Base-by-base conservation (phyloP, 768 basidiomycete genomes). In the Russula sp. region DNA sequence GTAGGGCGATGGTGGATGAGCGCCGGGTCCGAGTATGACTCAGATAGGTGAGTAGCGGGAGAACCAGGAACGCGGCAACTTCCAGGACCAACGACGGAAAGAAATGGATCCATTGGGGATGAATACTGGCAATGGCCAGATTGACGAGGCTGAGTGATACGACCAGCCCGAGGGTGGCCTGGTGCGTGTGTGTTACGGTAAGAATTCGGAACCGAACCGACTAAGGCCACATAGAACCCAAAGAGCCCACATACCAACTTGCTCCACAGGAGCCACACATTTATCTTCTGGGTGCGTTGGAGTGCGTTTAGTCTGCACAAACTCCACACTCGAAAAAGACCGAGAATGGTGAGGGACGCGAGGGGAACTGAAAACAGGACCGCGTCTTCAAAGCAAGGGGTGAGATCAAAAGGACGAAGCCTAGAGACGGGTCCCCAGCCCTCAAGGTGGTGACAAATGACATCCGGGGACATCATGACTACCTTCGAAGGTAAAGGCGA, bases 381-480 rank as follows among this genome's bases (percentile, higher is more conserved):
- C 14, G 84, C 87, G 66, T 92, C 87, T 68, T 95, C 88, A 66
- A 88, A 90, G 72, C 94, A 96, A 14, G 84, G 81, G 1, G 92
- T 90, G 9, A 86, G 66, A 72, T 95, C 94, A 71, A 93, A 91
- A 14, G 80, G 75, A 57, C 91, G 81, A 0, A 74, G 67, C 0
- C 63, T 71, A 0, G 91, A 93, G 18, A 84, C 74, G 16, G 80
- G 75, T 9, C 71, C 73, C 86, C 89, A 91, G 60, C 89, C 88
- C 66, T 91, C 87, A 9, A 62, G 48, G 69, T 86, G 80, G 52
- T 71, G 77, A 69, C 87, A 88, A 61, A 70, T n/a, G 20, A 39
- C 39, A n/a, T 31, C 47, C 20, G 20, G 31, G 45, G 40, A 18
- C 62, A 59, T 59, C 35, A 50, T n/a, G n/a, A 11, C 50, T 31